Percentiles rank a stretch among this genome's conserved stretches.
Evolutionary conservation across 2,329 filamentous ascomycete genomes (phyloP).

Genomic region (Paraphoma chrysanthemicola): DNA sequence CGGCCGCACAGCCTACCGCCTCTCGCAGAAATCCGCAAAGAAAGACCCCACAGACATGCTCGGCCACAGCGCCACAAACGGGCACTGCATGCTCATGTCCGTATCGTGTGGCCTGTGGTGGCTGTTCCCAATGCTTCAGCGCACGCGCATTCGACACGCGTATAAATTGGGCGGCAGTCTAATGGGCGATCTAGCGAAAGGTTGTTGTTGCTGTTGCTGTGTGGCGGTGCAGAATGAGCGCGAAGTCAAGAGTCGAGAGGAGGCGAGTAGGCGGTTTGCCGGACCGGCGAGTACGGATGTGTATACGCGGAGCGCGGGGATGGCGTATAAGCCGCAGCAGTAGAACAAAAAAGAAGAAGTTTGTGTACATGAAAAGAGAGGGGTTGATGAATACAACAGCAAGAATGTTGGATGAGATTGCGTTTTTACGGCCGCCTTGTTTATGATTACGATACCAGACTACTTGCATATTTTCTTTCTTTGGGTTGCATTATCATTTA

Average conservation of each 20-base stretch:
- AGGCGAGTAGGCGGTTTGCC: slow-evolving; percentile 47
- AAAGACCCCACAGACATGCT: slow-evolving; percentile 52
- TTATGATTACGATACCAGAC: too few relatives aligned
- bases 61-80: slow-evolving; percentile 45
- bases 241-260: slow-evolving; percentile 53
- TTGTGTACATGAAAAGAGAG: too few relatives aligned
- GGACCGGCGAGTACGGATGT: slow-evolving; percentile 45
- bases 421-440: too few relatives aligned
- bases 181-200: slow-evolving; percentile 41
- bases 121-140: slow-evolving; percentile 47
- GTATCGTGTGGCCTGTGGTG: slow-evolving; percentile 47
- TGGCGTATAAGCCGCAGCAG: slow-evolving; percentile 47
- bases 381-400: too few relatives aligned
- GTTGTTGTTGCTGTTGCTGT: slow-evolving; percentile 53
- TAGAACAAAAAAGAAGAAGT: slow-evolving; percentile 2
- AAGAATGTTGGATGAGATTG: too few relatives aligned
- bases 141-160: slow-evolving; percentile 49
- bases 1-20: slow-evolving; percentile 53
- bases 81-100: slow-evolving; percentile 48
- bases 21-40: slow-evolving; percentile 46
- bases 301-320: slow-evolving; percentile 37
- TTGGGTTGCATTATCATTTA: too few relatives aligned
- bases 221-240: slow-evolving; percentile 54
- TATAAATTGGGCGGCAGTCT: slow-evolving; percentile 53
- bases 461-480: too few relatives aligned